Evolutionary conservation across 371 early-diverging fungal genomes (phyloP).

Genomic region (Massospora cicadina): DNA sequence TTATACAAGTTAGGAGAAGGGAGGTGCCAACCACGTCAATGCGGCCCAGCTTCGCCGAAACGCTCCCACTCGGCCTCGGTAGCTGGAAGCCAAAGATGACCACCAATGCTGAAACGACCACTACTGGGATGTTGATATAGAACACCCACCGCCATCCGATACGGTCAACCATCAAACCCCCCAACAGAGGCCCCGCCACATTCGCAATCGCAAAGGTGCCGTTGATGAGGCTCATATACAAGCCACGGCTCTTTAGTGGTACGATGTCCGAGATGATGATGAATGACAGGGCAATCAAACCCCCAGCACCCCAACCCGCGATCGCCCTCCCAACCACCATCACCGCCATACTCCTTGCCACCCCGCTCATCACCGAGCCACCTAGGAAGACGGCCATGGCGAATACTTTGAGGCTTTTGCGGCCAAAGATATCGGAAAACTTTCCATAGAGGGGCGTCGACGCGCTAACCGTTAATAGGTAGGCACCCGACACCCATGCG

Average conservation of each 20-base stretch:
- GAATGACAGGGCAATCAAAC: slow-evolving; percentile 41
- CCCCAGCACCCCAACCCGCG: slow-evolving; percentile 50
- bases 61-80: slow-evolving; percentile 19
- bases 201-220: slow-evolving; percentile 31
- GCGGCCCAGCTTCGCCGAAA: slow-evolving; percentile 23
- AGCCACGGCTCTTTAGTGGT: slow-evolving; percentile 22
- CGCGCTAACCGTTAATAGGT: slow-evolving; percentile 2
- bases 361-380: slow-evolving; percentile 34
- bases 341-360: slow-evolving; percentile 31
- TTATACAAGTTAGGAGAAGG: slow-evolving; percentile 24
- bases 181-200: slow-evolving; percentile 45
- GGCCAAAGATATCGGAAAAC: slow-evolving; percentile 40
- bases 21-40: slow-evolving; percentile 34
- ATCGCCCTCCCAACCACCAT: slow-evolving; percentile 42
- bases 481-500: slow-evolving; percentile 7
- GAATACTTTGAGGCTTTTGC: slow-evolving; percentile 28
- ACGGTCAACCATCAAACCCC: slow-evolving; percentile 45
- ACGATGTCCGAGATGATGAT: slow-evolving; percentile 51
- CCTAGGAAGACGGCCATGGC: slow-evolving; percentile 25
- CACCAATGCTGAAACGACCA: slow-evolving; percentile 21
- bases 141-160: slow-evolving; percentile 22
- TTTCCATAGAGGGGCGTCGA: slow-evolving; percentile 13
- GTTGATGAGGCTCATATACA: slow-evolving; percentile 28
- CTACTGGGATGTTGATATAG: slow-evolving; percentile 34
- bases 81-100: slow-evolving; percentile 30